Percentiles rank a stretch among this genome's conserved stretches.
These are phyloP conservation scores for Trypanosoma congolense DNA, from an alignment of 208 protist species.

Conservation along the genomic window DNA sequence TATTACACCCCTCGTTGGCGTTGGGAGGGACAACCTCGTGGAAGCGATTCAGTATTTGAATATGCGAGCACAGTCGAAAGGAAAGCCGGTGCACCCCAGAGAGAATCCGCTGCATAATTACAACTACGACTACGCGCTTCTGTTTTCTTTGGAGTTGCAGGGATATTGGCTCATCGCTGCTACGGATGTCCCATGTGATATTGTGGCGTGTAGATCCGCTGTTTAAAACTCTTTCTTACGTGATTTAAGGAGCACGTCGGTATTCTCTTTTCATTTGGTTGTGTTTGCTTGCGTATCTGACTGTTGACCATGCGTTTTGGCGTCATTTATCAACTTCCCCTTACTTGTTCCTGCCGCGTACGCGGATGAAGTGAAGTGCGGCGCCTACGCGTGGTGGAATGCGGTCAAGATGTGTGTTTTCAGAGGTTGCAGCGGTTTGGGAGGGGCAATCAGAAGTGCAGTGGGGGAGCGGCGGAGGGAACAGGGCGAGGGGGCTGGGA, in stretches of 20 bases:
- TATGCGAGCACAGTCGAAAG: conserved; percentile 17
- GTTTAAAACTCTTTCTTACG: conserved; percentile 20
- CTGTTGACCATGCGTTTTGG: not conserved
- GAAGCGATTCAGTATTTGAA: conserved; percentile 76
- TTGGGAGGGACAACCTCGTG: conserved; percentile 72
- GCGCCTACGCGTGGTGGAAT: too few relatives aligned
- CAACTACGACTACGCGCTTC: conserved; percentile 78
- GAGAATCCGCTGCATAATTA: conserved; percentile 82
- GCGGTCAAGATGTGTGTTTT: too few relatives aligned
- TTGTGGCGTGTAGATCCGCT: conserved; percentile 67
- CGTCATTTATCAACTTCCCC: not conserved
- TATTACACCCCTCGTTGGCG: conserved; percentile 57
- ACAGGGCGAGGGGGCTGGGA: too few relatives aligned
- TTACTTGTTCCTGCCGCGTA: too few relatives aligned
- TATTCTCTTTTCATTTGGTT: not conserved
- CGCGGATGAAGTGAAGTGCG: too few relatives aligned
- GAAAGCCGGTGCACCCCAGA: conserved; percentile 31
- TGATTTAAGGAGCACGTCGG: not conserved
- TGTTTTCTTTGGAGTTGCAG: conserved; percentile 80
- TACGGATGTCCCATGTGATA: conserved; percentile 86
- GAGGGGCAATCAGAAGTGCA: too few relatives aligned
- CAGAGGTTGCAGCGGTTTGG: too few relatives aligned
- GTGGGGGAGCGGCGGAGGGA: too few relatives aligned
- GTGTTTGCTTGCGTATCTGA: not conserved
- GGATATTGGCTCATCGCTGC: conserved; percentile 85